Evolutionary conservation across 768 basidiomycete genomes (phyloP).

Genomic region (Russula sp.): DNA sequence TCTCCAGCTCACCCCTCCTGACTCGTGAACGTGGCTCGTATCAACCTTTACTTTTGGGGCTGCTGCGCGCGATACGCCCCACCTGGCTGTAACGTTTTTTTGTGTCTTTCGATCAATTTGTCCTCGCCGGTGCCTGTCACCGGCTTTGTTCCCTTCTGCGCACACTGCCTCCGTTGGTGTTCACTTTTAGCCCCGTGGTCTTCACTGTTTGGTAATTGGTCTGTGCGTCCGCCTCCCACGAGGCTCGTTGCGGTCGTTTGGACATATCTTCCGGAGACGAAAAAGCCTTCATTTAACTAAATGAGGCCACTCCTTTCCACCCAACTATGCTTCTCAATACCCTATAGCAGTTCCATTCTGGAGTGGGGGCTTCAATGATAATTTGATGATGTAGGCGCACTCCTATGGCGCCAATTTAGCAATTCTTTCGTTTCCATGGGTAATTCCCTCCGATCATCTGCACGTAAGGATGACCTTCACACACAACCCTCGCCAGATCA

Average conservation of each 20-base stretch:
- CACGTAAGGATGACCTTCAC: slow-evolving; percentile 2
- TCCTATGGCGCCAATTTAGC: not conserved
- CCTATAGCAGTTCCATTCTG: not conserved
- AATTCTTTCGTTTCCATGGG: slow-evolving; percentile 8
- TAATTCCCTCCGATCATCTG: slow-evolving; percentile 5
- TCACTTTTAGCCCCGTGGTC: not conserved
- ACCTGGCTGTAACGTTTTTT: not conserved
- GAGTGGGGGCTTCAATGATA: not conserved
- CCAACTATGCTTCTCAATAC: not conserved
- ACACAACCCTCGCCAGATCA: slow-evolving; percentile 2
- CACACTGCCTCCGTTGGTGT: not conserved
- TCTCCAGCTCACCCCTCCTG: not conserved
- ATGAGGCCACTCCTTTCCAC: not conserved
- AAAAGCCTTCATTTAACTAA: not conserved
- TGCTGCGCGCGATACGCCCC: not conserved
- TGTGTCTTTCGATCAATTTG: not conserved
- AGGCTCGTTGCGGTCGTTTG: not conserved
- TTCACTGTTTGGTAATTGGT: not conserved
- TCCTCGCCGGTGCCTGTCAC: not conserved
- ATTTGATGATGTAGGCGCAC: not conserved
- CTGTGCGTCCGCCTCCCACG: slow-evolving; percentile 1
- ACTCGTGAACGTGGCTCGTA: not conserved
- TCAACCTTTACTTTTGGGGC: not conserved
- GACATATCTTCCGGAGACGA: not conserved
- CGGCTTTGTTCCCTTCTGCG: not conserved